phyloP scores from a whole-genome alignment of 2,329 filamentous ascomycete genomes.

The Colletotrichum plurivorum region DNA sequence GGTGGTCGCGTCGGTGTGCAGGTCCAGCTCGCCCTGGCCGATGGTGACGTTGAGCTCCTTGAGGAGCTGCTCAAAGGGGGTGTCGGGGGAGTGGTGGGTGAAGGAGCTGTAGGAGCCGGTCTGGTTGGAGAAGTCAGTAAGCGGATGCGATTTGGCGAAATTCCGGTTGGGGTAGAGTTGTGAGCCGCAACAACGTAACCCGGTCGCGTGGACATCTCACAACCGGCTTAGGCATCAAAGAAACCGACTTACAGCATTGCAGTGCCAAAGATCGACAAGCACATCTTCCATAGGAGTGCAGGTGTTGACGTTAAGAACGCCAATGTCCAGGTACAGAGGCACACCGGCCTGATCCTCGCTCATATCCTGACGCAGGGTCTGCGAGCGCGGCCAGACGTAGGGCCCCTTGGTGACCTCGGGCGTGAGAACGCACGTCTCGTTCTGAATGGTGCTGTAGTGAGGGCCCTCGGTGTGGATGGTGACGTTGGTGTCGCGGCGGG shows the following conservation, averaged over 20 bases:
- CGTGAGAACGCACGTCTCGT: conserved; percentile 41
- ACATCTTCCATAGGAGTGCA: conserved; percentile 37
- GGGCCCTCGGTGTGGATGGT: conserved; percentile 32
- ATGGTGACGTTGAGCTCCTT: conserved; percentile 34
- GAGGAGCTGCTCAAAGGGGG: conserved; percentile 32
- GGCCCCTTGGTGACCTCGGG: conserved; percentile 35
- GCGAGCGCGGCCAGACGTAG: conserved; percentile 54
- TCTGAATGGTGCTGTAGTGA: conserved; percentile 40
- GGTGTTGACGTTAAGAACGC: conserved; percentile 43
- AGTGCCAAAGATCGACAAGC: conserved; percentile 36
- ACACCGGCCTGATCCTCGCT: conserved; percentile 58
- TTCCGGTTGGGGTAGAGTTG: too few species aligned
- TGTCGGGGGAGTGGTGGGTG: conserved; percentile 16
- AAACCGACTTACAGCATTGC: conserved; percentile 22
- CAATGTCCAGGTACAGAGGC: conserved; percentile 52
- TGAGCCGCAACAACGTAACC: too few species aligned
- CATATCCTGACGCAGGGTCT: conserved; percentile 60
- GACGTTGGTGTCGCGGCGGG: conserved; percentile 17
- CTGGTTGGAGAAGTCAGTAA: not conserved
- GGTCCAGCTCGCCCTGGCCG: conserved; percentile 22
- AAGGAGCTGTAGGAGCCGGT: conserved; percentile 37
- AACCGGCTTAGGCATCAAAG: too few species aligned
- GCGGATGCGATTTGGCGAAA: too few species aligned
- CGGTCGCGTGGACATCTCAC: too few species aligned
- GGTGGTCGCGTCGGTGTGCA: conserved; percentile 33